These are phyloP conservation scores for Yarrowia sp. DNA, from an alignment of 805 yeast species.

Conservation along the genomic window DNA sequence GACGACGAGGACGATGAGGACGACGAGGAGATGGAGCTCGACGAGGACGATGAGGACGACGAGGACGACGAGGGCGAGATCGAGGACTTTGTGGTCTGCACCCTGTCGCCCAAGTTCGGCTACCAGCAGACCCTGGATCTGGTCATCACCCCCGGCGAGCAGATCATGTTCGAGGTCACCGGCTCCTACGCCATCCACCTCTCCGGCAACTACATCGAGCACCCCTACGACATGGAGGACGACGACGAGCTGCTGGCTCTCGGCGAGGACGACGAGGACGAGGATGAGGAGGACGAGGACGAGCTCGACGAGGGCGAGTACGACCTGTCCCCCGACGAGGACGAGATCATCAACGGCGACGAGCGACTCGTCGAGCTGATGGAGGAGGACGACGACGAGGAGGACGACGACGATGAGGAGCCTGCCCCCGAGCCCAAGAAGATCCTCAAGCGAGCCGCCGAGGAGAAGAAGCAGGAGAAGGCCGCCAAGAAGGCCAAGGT, in stretches of 20 bases:
- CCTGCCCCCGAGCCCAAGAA: conserved; percentile 46
- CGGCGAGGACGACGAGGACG: conserved; percentile 41
- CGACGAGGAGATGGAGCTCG: conserved; percentile 51
- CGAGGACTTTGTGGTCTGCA: conserved; percentile 82
- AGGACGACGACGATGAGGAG: conserved; percentile 50
- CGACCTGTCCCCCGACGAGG: conserved; percentile 41
- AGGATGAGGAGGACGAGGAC: conserved; percentile 36
- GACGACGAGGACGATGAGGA: conserved; percentile 51
- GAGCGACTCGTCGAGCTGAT: conserved; percentile 46
- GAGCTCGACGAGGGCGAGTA: conserved; percentile 30
- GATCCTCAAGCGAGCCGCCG: conserved; percentile 41
- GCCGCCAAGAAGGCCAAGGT: conserved; percentile 47
- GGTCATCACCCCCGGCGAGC: conserved; percentile 90
- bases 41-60: conserved; percentile 54
- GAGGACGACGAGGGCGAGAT: conserved; percentile 64
- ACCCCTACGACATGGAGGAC: conserved; percentile 78
- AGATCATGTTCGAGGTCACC: conserved; percentile 88
- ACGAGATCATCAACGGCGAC: conserved; percentile 32
- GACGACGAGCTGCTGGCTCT: conserved; percentile 45
- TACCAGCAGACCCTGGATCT: conserved; percentile 87
- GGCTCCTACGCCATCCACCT: conserved; percentile 93
- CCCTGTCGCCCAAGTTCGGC: conserved; percentile 79
- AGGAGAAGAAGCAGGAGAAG: conserved; percentile 37
- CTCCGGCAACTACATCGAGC: conserved; percentile 93
- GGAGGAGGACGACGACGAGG: conserved; percentile 55